Percentiles rank a stretch among this genome's conserved stretches.
phyloP scores from a whole-genome alignment of 2,329 filamentous ascomycete genomes.

The Ilyonectria destructans region DNA sequence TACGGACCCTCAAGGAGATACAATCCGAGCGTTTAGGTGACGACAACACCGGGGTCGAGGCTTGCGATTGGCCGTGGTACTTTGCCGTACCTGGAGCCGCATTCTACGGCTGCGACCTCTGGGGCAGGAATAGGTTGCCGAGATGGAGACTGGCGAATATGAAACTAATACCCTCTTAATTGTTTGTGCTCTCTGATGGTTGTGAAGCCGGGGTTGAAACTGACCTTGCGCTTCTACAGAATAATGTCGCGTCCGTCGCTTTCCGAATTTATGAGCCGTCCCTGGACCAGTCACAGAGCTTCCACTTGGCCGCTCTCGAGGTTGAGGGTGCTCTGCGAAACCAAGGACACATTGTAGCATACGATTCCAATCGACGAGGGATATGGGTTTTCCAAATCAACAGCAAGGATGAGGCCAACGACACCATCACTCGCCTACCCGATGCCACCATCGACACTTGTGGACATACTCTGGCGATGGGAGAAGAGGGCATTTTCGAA shows the following conservation, averaged over 20 bases:
- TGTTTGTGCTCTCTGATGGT: slow-evolving; percentile 58
- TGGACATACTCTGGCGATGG: slow-evolving; percentile 61
- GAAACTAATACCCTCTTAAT: slow-evolving; percentile 74
- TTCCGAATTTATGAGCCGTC: slow-evolving; percentile 71
- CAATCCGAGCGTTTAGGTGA: slow-evolving; percentile 26
- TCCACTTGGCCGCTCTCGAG: slow-evolving; percentile 65
- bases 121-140: slow-evolving; percentile 58
- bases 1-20: slow-evolving; percentile 14
- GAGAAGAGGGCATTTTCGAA: slow-evolving; percentile 68
- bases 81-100: slow-evolving; percentile 45
- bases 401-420: slow-evolving; percentile 58
- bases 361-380: slow-evolving; percentile 65
- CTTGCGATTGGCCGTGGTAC: slow-evolving; percentile 41
- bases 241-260: slow-evolving; percentile 69
- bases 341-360: slow-evolving; percentile 69
- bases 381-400: slow-evolving; percentile 71
- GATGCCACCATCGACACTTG: slow-evolving; percentile 61
- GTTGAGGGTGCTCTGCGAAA: slow-evolving; percentile 67
- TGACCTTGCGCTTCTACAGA: slow-evolving; percentile 58
- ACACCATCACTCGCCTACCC: slow-evolving; percentile 49
- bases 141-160: slow-evolving; percentile 76
- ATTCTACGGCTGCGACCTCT: slow-evolving; percentile 46
- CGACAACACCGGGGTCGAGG: slow-evolving; percentile 30
- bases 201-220: background rate
- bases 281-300: slow-evolving; percentile 60